Percentiles rank a stretch among this genome's conserved stretches.
These are phyloP conservation scores for Rhamnella rubrinervis DNA, from an alignment of 331 rosid species.

Conservation along the genomic window DNA sequence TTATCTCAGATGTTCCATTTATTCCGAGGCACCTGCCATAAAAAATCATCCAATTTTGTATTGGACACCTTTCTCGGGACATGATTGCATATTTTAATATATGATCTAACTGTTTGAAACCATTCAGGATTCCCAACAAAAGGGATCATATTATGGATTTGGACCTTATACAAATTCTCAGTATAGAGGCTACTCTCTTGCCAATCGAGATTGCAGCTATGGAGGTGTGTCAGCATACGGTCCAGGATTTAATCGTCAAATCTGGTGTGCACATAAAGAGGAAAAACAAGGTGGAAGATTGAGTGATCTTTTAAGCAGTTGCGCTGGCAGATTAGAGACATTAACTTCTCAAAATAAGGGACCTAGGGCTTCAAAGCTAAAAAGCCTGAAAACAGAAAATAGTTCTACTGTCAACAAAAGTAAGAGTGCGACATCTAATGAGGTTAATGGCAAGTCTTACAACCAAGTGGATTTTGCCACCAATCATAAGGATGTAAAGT, in stretches of 20 bases:
- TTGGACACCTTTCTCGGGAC: not conserved
- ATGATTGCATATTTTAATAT: not conserved
- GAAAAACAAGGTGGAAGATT: not conserved
- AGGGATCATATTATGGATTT: not conserved
- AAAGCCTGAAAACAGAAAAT: not conserved
- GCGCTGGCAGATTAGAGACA: not conserved
- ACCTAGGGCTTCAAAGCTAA: not conserved
- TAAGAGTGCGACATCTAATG: not conserved
- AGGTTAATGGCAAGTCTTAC: slow-evolving; percentile 25
- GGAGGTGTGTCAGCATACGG: not conserved
- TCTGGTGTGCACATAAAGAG: not conserved
- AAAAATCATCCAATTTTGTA: not conserved
- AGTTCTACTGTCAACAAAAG: not conserved
- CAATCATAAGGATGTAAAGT: slow-evolving; percentile 43
- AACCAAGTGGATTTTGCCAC: slow-evolving; percentile 38
- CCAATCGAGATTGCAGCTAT: not conserved
- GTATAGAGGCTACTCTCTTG: not conserved
- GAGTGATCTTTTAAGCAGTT: not conserved
- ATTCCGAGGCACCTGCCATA: too few relatives aligned
- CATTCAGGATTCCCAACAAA: not conserved
- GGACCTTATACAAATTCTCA: not conserved
- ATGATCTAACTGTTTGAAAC: not conserved
- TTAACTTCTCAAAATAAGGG: slow-evolving; percentile 2
- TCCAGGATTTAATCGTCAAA: not conserved
- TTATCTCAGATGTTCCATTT: too few relatives aligned